Base-by-base conservation (phyloP, 129 eudicot species). In the Solidago caesia region DNA sequence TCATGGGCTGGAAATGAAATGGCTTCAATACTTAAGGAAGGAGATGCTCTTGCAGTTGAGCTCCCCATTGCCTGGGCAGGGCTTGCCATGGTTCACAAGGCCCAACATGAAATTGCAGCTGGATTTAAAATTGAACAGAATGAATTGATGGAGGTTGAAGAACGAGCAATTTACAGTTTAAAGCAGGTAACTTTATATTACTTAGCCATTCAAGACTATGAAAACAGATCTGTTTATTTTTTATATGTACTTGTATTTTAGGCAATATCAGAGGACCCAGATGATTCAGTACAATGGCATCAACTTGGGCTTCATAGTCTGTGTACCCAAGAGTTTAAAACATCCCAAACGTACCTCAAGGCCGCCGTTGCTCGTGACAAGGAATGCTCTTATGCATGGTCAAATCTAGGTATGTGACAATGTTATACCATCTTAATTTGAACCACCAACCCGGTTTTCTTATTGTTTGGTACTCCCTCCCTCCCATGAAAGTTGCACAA, bases 1-100 rank as follows among this genome's bases (percentile, higher is more conserved):
- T 84, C 97, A 12, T 94, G 96, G 99, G 97, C 99, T 65, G 96
- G 99, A 65, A 94, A 91, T 79, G 97, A 94, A 82, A 88, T 94
- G 97, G 97, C 97, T 70, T 91, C 97, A 3, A 85, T 91, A 69
- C 77, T 94, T 26, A 82, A 88, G 75, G 99, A 94, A 85, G 99
- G 96, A 11, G 97, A 94, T 59, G 75, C 97, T 33, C 47, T 78
- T 59, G 66, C 78, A 15, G 83, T 88, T 63, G 98, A 94, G 84
- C 84, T 86, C 68, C 91, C 96, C 60, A 80, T 90, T 59, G 97
- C 97, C 14, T 90, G 98, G 98, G 93, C 96, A 0, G 98, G 98
- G 61, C 87, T 94, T 68, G 98, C 98, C 33, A 82, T 85, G 91
- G 97, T 81, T 68, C 97, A 94, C 86, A 87, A 90, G 85, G 86